Conservation (phyloP, 2,329 filamentous ascomycete genomes). For the Neoscytalidium dimidiatum region DNA sequence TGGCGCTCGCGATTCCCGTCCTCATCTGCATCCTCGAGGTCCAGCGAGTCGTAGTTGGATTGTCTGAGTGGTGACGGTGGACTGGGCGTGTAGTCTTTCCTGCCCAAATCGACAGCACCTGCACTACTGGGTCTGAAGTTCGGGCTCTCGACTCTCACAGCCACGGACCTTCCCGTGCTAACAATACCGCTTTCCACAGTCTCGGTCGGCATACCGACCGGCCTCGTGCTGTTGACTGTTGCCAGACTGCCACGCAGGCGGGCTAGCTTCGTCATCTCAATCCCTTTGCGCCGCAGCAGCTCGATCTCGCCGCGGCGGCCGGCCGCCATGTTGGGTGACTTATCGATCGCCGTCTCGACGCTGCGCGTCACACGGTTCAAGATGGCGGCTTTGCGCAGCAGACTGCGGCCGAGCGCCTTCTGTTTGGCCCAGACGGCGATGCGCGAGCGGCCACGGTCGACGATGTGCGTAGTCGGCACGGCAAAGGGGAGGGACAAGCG, state of each 20-base stretch:
- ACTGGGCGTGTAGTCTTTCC: conserved; percentile 33
- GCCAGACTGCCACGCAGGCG: conserved; percentile 23
- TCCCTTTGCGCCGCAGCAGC: conserved; percentile 31
- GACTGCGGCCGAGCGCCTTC: conserved; percentile 50
- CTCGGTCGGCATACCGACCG: conserved; percentile 3
- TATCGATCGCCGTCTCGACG: conserved; percentile 39
- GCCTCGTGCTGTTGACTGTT: conserved; percentile 11
- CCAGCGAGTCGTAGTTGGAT: conserved; percentile 47
- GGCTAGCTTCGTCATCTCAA: conserved; percentile 34
- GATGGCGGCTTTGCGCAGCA: conserved; percentile 65
- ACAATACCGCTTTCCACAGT: conserved; percentile 24
- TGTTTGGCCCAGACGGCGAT: conserved; percentile 39
- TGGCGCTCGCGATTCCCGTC: background rate
- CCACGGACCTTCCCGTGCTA: background rate
- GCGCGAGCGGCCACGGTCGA: conserved; percentile 57
- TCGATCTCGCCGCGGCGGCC: conserved; percentile 22
- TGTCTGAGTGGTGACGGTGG: conserved; percentile 42
- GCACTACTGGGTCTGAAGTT: background rate
- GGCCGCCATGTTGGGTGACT: conserved; percentile 25
- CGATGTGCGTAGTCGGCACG: conserved; percentile 68
- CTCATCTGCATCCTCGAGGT: conserved; percentile 34
- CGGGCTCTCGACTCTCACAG: background rate
- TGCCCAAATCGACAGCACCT: conserved; percentile 13
- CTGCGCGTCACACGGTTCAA: conserved; percentile 57
- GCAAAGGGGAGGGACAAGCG: conserved; percentile 70